Evolutionary conservation across 2,329 filamentous ascomycete species (phyloP).

Genomic region (Cytospora schulzeri): DNA sequence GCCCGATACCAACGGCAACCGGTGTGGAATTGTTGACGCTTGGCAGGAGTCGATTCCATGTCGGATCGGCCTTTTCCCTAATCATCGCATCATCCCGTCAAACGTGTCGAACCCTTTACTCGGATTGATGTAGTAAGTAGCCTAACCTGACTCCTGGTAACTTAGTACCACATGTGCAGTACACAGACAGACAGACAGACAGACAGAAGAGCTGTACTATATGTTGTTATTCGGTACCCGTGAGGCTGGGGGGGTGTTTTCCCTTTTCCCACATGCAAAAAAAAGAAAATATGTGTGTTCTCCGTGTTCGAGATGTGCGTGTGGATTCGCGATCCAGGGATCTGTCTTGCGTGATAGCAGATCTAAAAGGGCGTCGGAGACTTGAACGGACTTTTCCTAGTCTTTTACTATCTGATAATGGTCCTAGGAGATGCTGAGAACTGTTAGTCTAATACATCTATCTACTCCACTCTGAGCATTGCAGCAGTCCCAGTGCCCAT

Average conservation of each 20-base stretch:
- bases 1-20: background rate
- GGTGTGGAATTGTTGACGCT: background rate
- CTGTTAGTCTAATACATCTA: no score
- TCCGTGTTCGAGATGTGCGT: background rate
- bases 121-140: no score
- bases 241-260: background rate
- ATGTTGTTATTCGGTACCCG: conserved; percentile 4
- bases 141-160: no score
- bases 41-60: background rate
- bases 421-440: no score
- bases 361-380: background rate
- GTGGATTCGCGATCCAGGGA: conserved; percentile 27
- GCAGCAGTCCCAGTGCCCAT: no score
- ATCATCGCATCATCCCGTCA: background rate
- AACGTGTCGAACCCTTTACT: background rate
- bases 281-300: background rate
- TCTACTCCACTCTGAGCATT: no score
- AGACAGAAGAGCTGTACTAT: no score
- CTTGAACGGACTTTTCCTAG: background rate
- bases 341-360: conserved; percentile 22
- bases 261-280: background rate
- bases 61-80: conserved; percentile 2
- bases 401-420: no score
- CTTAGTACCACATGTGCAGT: no score
- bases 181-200: no score